These are phyloP conservation scores for Lactifluus hygrophoroides DNA, from an alignment of 768 basidiomycete genomes.

Conservation along the genomic window DNA sequence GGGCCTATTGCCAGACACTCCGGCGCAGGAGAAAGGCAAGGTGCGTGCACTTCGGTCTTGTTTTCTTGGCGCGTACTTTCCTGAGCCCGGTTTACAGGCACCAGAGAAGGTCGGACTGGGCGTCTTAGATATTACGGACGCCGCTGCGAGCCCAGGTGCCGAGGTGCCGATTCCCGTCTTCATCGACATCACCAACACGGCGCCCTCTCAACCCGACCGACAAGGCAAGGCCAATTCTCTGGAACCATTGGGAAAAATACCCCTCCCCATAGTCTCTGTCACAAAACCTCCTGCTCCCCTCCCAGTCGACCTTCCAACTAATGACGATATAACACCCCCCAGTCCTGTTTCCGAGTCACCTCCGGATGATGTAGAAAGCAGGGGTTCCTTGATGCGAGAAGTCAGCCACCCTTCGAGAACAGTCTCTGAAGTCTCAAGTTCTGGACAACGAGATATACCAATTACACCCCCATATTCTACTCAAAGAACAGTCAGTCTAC, in stretches of 20 bases:
- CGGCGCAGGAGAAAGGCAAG: constrained; percentile 38
- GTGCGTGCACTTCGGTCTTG: constrained; percentile 27
- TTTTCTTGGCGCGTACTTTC: background rate
- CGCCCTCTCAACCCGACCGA: constrained; percentile 10
- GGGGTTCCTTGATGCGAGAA: constrained; percentile 20
- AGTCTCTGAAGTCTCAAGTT: background rate
- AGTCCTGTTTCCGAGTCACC: constrained; percentile 31
- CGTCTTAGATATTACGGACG: constrained; percentile 30
- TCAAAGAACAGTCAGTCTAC: background rate
- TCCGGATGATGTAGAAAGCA: constrained; percentile 21
- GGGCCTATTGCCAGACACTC: constrained; percentile 50
- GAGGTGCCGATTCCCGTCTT: constrained; percentile 60
- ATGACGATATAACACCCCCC: constrained; percentile 43
- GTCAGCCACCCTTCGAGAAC: constrained; percentile 8
- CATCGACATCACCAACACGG: constrained; percentile 24
- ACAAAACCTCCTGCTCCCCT: constrained; percentile 64
- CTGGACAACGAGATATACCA: background rate
- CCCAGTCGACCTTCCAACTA: constrained; percentile 62
- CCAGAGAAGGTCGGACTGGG: constrained; percentile 39
- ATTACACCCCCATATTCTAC: background rate
- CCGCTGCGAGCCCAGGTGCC: constrained; percentile 25
- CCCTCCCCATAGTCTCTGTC: constrained; percentile 49
- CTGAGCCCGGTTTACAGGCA: constrained; percentile 25
- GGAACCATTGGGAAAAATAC: constrained; percentile 15
- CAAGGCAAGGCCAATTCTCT: constrained; percentile 15